Conservation (phyloP, 2,329 filamentous ascomycete genomes). For the Cercospora sojina region DNA sequence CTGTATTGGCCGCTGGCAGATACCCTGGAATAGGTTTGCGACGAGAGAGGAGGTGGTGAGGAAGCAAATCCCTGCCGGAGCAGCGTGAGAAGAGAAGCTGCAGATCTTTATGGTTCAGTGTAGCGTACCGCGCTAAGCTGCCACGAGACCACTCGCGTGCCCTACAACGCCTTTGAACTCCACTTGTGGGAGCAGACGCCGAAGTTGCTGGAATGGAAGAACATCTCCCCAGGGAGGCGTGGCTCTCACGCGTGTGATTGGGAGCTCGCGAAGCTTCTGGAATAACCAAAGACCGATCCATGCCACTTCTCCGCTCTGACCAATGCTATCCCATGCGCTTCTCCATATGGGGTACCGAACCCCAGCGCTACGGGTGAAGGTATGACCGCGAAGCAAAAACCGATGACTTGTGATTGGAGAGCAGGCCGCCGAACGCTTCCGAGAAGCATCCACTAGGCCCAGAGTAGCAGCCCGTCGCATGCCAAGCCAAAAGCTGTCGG, state of each 20-base stretch:
- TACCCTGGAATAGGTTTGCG: neutral
- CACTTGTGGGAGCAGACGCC: constrained; percentile 5
- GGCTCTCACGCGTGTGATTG: neutral
- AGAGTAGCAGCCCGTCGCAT: neutral
- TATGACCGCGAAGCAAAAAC: neutral
- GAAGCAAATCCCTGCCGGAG: neutral
- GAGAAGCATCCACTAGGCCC: neutral
- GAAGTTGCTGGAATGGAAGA: constrained; percentile 13
- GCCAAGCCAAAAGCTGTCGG: neutral
- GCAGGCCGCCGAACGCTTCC: neutral
- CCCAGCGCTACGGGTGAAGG: constrained; percentile 4
- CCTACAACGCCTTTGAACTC: neutral
- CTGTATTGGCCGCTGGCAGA: neutral
- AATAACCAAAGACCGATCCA: constrained; percentile 8
- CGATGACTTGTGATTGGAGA: neutral
- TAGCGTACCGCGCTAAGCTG: constrained; percentile 5
- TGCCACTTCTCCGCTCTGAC: neutral
- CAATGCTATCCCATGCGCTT: neutral
- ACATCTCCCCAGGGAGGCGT: neutral
- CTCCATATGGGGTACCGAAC: constrained; percentile 1
- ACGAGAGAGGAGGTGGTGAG: neutral
- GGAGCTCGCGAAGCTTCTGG: neutral
- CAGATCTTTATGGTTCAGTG: constrained; percentile 10
- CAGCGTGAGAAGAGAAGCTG: neutral
- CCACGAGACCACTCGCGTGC: constrained; percentile 10